Base-by-base conservation (phyloP, 768 basidiomycete genomes). In the Amanita muscaria region DNA sequence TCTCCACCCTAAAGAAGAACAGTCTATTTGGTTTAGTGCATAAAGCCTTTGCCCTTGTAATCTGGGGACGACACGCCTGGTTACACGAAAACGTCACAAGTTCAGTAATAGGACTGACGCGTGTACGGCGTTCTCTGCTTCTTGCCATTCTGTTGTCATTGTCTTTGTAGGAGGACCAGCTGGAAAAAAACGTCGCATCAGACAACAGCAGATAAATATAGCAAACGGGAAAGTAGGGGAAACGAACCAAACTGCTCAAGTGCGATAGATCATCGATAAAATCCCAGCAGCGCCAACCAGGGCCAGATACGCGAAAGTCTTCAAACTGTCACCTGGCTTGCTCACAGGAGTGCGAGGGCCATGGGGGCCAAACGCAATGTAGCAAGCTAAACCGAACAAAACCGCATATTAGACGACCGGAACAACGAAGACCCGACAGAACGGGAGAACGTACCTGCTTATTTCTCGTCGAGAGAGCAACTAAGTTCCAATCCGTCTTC, bases 321-420 rank as follows among this genome's bases (percentile, higher is more conserved):
- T 89, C 55, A 81, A 56, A 40, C 56, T 67, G 46, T 85, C 74
- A 22, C 90, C 88, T 19, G 89, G 85, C 48, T 77, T 69, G 63
- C 73, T 74, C 40, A 73, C 64, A 15, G 93, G 91, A 38, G 83
- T 73, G 53, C 94, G 83, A 24, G 90, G 89, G 27, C 94, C 94
- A 65, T 97, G 92, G 22, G 93, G 91, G 27, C 94, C 94, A 66
- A 94, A 98, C 4, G 94, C 87, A 59, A 99, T 87, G 65, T 89
- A 99, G 76, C 97, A 99, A 39, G 92, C 93, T 97, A n/a, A n/a
- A 48, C n/a, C n/a, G n/a, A n/a, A n/a, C n/a, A n/a, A n/a, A n/a
- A 45, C 45, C 23, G 12, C 21, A 45, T n/a, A 19, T 47, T 39
- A 44, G 44, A 22, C 9, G 31, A 42, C 44, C n/a, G n/a, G n/a